phyloP scores from a whole-genome alignment of 805 yeast genomes.

The Teunomyces tritomae region DNA sequence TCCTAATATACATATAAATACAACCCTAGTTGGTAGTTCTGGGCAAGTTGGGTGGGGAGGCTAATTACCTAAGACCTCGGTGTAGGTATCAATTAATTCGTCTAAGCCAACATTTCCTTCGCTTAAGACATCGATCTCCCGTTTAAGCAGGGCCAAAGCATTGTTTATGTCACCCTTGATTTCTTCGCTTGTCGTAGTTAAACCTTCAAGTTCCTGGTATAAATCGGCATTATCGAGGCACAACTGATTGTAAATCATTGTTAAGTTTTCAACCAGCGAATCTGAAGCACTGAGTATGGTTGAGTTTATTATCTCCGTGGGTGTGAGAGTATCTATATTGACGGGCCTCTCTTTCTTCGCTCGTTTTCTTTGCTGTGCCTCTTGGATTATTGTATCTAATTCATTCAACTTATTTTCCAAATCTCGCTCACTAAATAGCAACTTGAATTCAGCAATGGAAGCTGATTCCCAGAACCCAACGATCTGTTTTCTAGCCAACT shows the following conservation, averaged over 20 bases:
- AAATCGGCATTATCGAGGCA: constrained; percentile 33
- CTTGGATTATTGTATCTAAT: constrained; percentile 46
- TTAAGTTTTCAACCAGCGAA: constrained; percentile 25
- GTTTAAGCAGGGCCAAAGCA: constrained; percentile 20
- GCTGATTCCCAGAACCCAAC: constrained; percentile 49
- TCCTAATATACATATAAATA: constrained; percentile 4
- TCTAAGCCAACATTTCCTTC: constrained; percentile 13
- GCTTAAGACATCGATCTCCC: constrained; percentile 16
- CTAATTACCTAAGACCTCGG: constrained; percentile 1
- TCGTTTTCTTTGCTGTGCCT: constrained; percentile 33
- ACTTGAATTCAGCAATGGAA: constrained; percentile 52
- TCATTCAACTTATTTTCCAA: constrained; percentile 43
- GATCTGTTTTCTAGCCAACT: constrained; percentile 52
- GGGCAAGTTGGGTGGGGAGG: not conserved
- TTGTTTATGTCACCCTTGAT: constrained; percentile 19
- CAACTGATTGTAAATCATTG: constrained; percentile 36
- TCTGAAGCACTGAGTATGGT: constrained; percentile 19
- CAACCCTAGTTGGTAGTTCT: not conserved
- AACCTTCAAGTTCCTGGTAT: constrained; percentile 17
- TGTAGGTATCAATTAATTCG: constrained; percentile 19
- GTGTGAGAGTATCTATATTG: constrained; percentile 24
- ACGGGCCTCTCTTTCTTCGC: constrained; percentile 9
- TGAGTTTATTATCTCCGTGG: constrained; percentile 33
- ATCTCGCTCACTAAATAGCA: constrained; percentile 49
- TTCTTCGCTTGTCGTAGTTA: constrained; percentile 19